phyloP scores from a whole-genome alignment of 2,329 filamentous ascomycete genomes.

The Ceratocystis variospora region DNA sequence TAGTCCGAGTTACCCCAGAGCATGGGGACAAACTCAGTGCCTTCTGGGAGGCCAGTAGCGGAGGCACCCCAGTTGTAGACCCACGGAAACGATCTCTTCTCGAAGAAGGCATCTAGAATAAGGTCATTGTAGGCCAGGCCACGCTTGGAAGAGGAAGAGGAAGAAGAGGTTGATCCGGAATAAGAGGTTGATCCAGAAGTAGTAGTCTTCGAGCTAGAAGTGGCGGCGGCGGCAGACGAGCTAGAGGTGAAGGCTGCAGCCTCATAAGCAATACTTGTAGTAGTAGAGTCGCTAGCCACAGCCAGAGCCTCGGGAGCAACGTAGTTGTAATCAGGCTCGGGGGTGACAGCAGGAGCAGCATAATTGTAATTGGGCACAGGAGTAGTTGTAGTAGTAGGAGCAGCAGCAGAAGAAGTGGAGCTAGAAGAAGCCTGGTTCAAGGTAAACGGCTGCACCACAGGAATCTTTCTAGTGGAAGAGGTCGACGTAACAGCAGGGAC shows the following conservation, averaged over 20 bases:
- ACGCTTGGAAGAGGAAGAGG: conserved; percentile 38
- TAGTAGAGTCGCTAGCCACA: conserved; percentile 20
- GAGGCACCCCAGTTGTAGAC: conserved; percentile 54
- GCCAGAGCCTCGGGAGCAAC: conserved; percentile 11
- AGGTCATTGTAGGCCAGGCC: conserved; percentile 54
- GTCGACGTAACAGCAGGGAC: conserved; percentile 7
- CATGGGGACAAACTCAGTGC: conserved; percentile 50
- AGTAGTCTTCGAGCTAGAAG: conserved; percentile 19
- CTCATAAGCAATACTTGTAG: conserved; percentile 16
- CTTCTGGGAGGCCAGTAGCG: conserved; percentile 30
- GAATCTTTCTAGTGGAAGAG: conserved; percentile 3
- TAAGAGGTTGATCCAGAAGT: conserved; percentile 17
- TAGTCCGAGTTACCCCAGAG: conserved; percentile 41
- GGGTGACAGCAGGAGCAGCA: not conserved
- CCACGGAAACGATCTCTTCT: conserved; percentile 34
- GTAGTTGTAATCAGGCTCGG: not conserved
- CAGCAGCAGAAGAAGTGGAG: not conserved
- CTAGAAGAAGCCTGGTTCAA: not conserved
- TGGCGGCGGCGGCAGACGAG: conserved; percentile 16
- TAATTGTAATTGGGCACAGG: not conserved
- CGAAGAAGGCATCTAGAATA: conserved; percentile 39
- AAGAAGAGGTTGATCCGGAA: conserved; percentile 12
- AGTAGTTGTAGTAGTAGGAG: not conserved
- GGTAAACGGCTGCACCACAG: not conserved
- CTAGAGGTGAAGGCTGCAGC: conserved; percentile 19